A percentile compares a stretch with the other conserved stretches of the same genome.
Conservation (phyloP, 1,284 basidiomycete species). For the Peniophora sp. region DNA sequence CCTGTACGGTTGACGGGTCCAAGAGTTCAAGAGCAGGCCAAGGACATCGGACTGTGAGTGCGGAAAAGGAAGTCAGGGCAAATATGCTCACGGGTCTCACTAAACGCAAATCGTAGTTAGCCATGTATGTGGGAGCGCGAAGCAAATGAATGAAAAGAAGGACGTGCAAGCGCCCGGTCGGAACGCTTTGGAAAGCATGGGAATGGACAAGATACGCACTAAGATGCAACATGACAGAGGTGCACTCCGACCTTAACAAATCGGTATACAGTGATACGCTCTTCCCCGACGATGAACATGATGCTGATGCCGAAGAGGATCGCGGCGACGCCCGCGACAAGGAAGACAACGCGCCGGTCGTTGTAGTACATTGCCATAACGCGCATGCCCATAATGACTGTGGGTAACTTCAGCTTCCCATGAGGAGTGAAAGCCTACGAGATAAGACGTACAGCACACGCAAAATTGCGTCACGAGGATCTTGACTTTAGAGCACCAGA, state of each 20-base stretch:
- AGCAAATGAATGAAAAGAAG: background rate
- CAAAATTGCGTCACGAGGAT: background rate
- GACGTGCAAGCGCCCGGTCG: background rate
- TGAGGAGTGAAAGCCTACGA: too few species aligned
- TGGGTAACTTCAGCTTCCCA: background rate
- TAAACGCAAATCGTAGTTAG: background rate
- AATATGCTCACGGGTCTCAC: background rate
- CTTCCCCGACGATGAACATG: background rate
- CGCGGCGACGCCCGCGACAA: background rate
- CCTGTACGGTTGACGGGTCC: constrained; percentile 3
- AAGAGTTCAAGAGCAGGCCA: too few species aligned
- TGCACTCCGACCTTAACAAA: background rate
- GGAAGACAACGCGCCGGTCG: background rate
- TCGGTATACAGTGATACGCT: background rate
- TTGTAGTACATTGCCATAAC: background rate
- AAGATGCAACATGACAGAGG: background rate
- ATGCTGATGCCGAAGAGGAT: background rate
- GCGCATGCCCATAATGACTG: background rate
- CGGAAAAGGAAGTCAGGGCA: too few species aligned
- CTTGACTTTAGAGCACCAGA: background rate
- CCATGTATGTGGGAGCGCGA: background rate
- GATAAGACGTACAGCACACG: background rate
- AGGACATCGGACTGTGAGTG: too few species aligned
- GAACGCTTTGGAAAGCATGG: background rate
- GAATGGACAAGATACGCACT: background rate